Evolutionary conservation across 805 yeast species (phyloP), one percentile per base, ranked within the genome.

Genomic region (Lachancea sp.): DNA sequence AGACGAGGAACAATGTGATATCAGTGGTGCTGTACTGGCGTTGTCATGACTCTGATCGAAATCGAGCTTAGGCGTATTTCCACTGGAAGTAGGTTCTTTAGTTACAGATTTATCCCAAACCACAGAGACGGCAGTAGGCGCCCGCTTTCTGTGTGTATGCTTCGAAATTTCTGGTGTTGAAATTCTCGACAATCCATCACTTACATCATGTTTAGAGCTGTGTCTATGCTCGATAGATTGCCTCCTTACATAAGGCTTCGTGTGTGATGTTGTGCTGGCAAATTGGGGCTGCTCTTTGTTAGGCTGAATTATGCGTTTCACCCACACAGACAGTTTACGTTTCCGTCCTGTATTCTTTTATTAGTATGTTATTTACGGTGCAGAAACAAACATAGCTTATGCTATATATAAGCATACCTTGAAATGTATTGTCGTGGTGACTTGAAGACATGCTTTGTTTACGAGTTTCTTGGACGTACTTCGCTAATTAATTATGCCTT

Each of bases 1-100:
- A 3, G 40, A 37, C 5, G 62, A 48, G 1, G 69, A 63, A 21
- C 60, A 62, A 34, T 56, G 43, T 4, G 69, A 64, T 13, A 60
- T 39, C 17, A 64, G 42, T 1, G 68, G 67, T 3, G 58, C 48
- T 4, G 63, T 55, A 34, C 65, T 59, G 21, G 55, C 54, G 29
- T 54, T 52, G 35, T 62, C 65, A 3, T 21, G 13, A 25, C 17
- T 39, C 5, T 18, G 37, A 17, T 38, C 44, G 17, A 26, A 32
- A 9, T 34, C 36, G 8, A 35, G 33, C 15, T 34, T 17, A 2
- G 17, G 38, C 30, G 12, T 9, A 15, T 28, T 28, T 13, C 16
- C 11, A 16, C 12, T 16, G 20, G 31, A 8, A 9, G 15, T 9
- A 16, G 38, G 20, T 17, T 36, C 39, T 21, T 36, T 26, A n/a